Evolutionary conservation across 129 eudicot genomes (phyloP), one percentile per base, ranked within the genome.

Genomic region (Gnaphalium uliginosum): DNA sequence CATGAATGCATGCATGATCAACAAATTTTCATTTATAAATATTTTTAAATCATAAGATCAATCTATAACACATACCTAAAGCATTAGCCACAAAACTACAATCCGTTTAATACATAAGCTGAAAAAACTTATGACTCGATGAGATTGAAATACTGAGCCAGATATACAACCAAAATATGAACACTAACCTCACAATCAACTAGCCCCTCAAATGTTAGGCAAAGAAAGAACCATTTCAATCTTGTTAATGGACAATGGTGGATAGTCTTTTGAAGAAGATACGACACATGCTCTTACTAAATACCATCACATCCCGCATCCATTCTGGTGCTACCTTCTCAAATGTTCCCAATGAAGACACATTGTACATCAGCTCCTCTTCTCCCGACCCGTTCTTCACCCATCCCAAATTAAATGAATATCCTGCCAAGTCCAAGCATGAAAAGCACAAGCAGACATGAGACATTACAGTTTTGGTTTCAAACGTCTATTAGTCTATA

Each of bases 241-340:
- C 68, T 56, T 72, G 57, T 70, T 32, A 83, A 65, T 83, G 81
- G 54, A 80, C 66, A 59, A 83, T 76, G 26, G 75, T 76, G 21
- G 89, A 85, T 50, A 93, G 67, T 77, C 89, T 87, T 67, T 90
- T 73, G 81, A 90, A 90, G 81, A 93, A 93, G 76, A 85, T 13
- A 8, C 87, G 83, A 68, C 88, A 88, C 96, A 88, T 90, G 54
- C 80, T 84, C 37, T 75, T 77, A 78, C 89, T 82, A 76, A 93
- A 90, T 60, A 80, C 80, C 17, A 93, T n/a, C 22, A 68, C 87
- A 15, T 88, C 97, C 46, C 83, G 81, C 98, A 90, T 90, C 96
- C 96, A 93, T 63, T 90, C 98, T 0, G 96, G 98, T 22, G 98
- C 98, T 41, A 93, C 89, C 66, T 83, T 88, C 32, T 89, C 97